phyloP scores from a whole-genome alignment of 176 grass and related monocot genomes.

The Hsuehochloa calcarea region DNA sequence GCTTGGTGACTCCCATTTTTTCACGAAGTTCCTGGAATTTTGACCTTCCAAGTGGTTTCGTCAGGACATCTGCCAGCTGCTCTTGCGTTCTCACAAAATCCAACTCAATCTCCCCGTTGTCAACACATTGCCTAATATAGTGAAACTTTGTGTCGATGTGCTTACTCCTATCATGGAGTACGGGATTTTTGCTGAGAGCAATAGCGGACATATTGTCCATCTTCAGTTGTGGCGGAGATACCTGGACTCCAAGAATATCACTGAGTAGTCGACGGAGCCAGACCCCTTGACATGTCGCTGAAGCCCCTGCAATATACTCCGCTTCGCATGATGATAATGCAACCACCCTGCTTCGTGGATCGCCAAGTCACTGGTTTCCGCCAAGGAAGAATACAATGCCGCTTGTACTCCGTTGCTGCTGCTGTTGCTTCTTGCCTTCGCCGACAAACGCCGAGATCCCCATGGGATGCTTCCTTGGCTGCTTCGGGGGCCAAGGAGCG shows the following conservation, averaged over 20 bases:
- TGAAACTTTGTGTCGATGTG: too few species aligned
- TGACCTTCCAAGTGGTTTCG: too few species aligned
- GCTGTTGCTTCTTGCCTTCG: not conserved
- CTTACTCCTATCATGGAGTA: not conserved
- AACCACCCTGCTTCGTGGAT: not conserved
- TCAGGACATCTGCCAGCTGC: fast-evolving
- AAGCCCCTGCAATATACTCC: not conserved
- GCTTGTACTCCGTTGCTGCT: not conserved
- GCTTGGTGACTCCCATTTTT: fast-evolving
- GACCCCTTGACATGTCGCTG: fast-evolving
- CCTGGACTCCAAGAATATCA: fast-evolving
- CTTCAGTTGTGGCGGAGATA: fast-evolving
- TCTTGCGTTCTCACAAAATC: not conserved
- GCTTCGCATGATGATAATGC: not conserved
- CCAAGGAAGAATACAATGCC: fast-evolving
- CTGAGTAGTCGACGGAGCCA: fast-evolving
- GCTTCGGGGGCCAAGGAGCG: constrained; percentile 77
- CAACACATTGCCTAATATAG: too few species aligned
- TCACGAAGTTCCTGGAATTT: too few species aligned
- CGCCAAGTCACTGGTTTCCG: fast-evolving
- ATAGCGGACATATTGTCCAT: not conserved
- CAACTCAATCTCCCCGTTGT: fast-evolving
- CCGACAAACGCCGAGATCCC: not conserved
- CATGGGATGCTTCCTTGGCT: constrained; percentile 98
- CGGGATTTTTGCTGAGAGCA: not conserved